Base-by-base conservation (phyloP, 371 early-diverging fungal species). In the Mucor racemosus region DNA sequence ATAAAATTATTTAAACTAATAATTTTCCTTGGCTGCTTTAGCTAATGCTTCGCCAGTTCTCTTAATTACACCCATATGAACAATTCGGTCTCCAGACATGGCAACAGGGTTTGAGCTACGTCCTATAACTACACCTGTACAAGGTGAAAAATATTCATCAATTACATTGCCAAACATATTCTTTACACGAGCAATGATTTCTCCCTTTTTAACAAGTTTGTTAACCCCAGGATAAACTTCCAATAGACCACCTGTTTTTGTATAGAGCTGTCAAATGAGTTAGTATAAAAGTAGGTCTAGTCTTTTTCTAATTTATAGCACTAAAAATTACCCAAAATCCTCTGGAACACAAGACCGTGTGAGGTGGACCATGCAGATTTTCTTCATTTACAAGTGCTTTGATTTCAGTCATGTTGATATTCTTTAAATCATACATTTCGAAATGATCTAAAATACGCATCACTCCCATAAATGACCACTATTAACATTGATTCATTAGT, bases 131-230 rank as follows among this genome's bases (percentile, higher is more conserved):
- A 92, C 80, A 21, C 90, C 90, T 69, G 89, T 90, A 64, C 89
- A 89, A 0, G 95, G 93, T 15, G 93, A 86, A 73, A 80, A 91
- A 65, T 94, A 92, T 67, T 91, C 91, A 26, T 92, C 93, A 46
- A 90, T 88, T 35, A 94, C 84, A 62, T 90, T 87, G 17, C 95
- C 95, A 85, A 95, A 95, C 59, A 95, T 92, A 64, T 92, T 91
- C 68, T 93, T 91, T 61, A 95, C 82, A 8, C 91, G 84, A 1
- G 95, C 95, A 78, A 95, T 93, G 58, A 92, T 70, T 40, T 91
- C 92, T 57, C 92, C 93, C 62, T 93, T 92, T 35, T 85, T 80
- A 19, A 95, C 88, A 72, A 93, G 86, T 1, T 91, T 89, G 74
- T 92, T 94, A 35, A 94, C 91, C 48, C 83, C 84, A 0, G 95